Evolutionary conservation across 768 basidiomycete species (phyloP).

Genomic region (Boletus rex-veris): DNA sequence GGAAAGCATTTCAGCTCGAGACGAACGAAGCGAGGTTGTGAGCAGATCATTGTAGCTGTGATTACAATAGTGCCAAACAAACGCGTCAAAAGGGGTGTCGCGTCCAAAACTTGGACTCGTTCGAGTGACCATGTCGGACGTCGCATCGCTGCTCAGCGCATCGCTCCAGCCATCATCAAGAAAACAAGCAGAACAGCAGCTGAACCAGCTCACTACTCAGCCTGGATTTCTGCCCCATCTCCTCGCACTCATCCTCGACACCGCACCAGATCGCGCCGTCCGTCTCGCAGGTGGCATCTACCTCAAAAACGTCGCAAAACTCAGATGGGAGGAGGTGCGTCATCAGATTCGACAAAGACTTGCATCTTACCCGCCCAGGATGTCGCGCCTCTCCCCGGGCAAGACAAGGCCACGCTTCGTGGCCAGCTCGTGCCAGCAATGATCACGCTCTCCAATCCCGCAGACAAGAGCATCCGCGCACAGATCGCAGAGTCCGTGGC

Average conservation of each 20-base stretch:
- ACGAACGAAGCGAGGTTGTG: too few relatives aligned
- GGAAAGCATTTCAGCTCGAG: too few relatives aligned
- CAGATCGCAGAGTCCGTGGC: conserved; percentile 94
- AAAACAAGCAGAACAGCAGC: conserved; percentile 78
- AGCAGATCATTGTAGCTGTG: too few relatives aligned
- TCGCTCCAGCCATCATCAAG: conserved; percentile 67
- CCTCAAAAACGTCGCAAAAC: conserved; percentile 88
- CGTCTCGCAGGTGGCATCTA: conserved; percentile 85
- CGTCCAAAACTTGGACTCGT: neutral
- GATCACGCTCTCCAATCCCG: conserved; percentile 74
- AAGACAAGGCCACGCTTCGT: conserved; percentile 73
- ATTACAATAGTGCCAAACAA: conserved; percentile 6
- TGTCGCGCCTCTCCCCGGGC: conserved; percentile 62
- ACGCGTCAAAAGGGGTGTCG: neutral
- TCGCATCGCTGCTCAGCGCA: conserved; percentile 66
- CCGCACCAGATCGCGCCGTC: conserved; percentile 60
- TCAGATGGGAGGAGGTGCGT: conserved; percentile 84
- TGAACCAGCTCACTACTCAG: conserved; percentile 63
- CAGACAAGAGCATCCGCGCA: conserved; percentile 69
- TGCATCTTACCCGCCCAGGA: conserved; percentile 44
- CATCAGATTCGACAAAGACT: neutral
- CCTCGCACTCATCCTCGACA: conserved; percentile 71
- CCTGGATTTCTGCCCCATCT: conserved; percentile 78
- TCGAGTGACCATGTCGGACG: conserved; percentile 51
- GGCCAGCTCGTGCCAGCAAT: conserved; percentile 85